Conservation (phyloP, 176 grass and related monocot species). For the Phoenix roebelenii region DNA sequence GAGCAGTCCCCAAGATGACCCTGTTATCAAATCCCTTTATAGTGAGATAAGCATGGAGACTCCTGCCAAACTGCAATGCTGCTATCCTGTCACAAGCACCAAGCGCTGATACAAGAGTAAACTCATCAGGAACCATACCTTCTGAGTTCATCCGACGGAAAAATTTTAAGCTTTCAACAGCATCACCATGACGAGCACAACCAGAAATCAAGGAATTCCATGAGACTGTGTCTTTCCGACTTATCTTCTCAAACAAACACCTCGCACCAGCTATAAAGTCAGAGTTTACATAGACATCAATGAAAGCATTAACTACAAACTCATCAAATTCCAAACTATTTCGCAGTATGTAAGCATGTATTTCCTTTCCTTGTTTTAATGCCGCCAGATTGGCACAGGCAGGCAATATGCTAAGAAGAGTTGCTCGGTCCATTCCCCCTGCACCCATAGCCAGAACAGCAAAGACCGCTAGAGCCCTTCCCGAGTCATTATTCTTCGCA, state of each 20-base stretch:
- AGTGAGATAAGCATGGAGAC: conserved; percentile 16
- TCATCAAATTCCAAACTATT: conserved; percentile 8
- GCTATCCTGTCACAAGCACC: conserved; percentile 14
- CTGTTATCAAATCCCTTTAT: conserved; percentile 4
- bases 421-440: conserved; percentile 1
- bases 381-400: conserved; percentile 11
- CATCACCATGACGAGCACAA: conserved; percentile 6
- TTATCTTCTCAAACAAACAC: conserved; percentile 14
- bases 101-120: conserved; percentile 18
- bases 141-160: conserved; percentile 16
- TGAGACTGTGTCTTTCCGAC: conserved; percentile 11
- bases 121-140: neutral
- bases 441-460: neutral
- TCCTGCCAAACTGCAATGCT: conserved; percentile 15
- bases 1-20: conserved; percentile 14
- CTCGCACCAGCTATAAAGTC: conserved; percentile 11
- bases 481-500: conserved; percentile 7
- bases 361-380: conserved; percentile 12
- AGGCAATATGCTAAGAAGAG: conserved; percentile 16
- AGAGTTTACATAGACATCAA: conserved; percentile 14
- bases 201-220: conserved; percentile 23
- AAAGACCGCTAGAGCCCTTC: conserved; percentile 9
- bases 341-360: conserved; percentile 11
- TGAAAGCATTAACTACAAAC: conserved; percentile 12
- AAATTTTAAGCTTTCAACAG: conserved; percentile 5